These are phyloP conservation scores for Candida anutae DNA, from an alignment of 1,139 yeast genomes.

Conservation along the genomic window DNA sequence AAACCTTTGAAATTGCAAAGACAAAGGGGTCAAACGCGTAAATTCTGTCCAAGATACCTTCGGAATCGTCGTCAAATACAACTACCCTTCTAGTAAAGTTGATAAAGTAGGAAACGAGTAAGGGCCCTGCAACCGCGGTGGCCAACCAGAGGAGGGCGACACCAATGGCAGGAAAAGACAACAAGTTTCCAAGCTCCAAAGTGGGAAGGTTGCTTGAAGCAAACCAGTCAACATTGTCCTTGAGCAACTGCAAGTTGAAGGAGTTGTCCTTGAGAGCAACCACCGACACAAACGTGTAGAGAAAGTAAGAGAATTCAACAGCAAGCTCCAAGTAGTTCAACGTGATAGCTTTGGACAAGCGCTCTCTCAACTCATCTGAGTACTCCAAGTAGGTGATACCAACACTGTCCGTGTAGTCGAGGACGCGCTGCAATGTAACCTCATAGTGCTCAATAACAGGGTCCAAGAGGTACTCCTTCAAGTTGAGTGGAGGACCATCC, in stretches of 20 bases:
- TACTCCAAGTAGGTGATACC: constrained; percentile 34
- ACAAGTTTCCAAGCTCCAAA: constrained; percentile 31
- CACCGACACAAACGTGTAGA: constrained; percentile 27
- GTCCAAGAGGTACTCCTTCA: constrained; percentile 32
- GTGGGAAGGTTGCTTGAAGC: constrained; percentile 17
- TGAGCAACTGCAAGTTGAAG: constrained; percentile 32
- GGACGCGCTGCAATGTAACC: constrained; percentile 17
- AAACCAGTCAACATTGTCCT: constrained; percentile 26
- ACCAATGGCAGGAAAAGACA: constrained; percentile 20
- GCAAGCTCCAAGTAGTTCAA: constrained; percentile 35
- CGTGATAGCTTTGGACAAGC: constrained; percentile 40
- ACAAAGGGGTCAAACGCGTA: constrained; percentile 50
- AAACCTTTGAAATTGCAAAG: constrained; percentile 44
- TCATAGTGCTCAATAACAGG: constrained; percentile 31
- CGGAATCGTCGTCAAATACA: constrained; percentile 11
- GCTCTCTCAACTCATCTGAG: constrained; percentile 42
- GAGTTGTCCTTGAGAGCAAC: constrained; percentile 32
- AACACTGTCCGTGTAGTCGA: constrained; percentile 30
- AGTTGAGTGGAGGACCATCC: constrained; percentile 35
- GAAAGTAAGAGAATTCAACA: constrained; percentile 30
- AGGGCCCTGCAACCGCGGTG: constrained; percentile 36
- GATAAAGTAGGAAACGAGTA: constrained; percentile 40
- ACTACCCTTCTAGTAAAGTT: constrained; percentile 45
- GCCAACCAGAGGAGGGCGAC: constrained; percentile 32
- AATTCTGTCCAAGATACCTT: constrained; percentile 26